Base-by-base conservation (phyloP, 2,329 filamentous ascomycete species). In the Ambrosiella cleistominuta region DNA sequence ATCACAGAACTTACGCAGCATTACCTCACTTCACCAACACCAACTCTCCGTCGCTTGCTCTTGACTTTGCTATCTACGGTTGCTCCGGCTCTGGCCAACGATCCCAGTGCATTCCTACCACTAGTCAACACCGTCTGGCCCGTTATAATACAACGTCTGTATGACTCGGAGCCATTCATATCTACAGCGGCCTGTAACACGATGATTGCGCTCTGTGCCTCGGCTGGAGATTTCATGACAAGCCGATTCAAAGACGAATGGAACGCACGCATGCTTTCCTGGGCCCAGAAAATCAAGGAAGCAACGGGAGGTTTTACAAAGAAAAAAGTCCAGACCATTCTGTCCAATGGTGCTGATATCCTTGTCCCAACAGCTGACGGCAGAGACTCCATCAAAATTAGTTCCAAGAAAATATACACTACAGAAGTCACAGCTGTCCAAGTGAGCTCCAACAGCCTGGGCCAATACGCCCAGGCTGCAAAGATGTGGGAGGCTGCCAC, bases 111-210 rank as follows among this genome's bases (percentile, higher is more conserved):
- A 0, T 96, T 95, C 67, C 71, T 98, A 1, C 93, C 93, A 0
- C 76, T 97, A 0, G 82, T 97, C 64, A 93, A 97, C 68, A 83
- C 85, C 2, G 74, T 97, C 7, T 98, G 91, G 91, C 89, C 90
- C 0, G 84, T 94, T 6, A 72, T 95, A 4, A 72, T 84, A 1
- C 74, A 76, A n/a, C 76, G 82, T 27, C 72, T 88, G 5, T 78
- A 81, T 63, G 86, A 88, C 62, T 63, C 70, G 3, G 83, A 88
- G 67, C 72, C 79, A 0, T 85, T 82, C 65, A 79, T 96, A 8
- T 78, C 79, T 1, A 77, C 85, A 7, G 80, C 83, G 13, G 83
- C 88, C 5, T 82, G 88, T 60, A 75, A 81, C 12, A 79, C 87
- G 0, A 73, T 97, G 2, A 73, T 73, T 1, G 72, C 77, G 9